Conservation (phyloP, 805 yeast species). For the Hanseniaspora singularis region DNA sequence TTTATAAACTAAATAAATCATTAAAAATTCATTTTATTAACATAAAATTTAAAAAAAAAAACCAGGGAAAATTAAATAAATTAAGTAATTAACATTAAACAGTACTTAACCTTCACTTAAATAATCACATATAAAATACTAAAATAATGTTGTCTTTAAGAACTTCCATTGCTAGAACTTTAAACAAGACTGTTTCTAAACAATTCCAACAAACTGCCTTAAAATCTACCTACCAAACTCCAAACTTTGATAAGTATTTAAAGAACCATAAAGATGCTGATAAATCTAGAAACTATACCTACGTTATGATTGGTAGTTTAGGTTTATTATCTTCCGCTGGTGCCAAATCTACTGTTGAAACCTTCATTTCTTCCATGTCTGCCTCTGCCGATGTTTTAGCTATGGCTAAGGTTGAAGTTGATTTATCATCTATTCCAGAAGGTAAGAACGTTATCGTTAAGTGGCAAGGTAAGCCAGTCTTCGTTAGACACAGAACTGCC, state of each 20-base stretch:
- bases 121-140: neutral
- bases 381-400: slow-evolving; percentile 99
- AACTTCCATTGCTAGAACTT: slow-evolving; percentile 19
- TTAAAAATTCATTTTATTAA: too few species aligned
- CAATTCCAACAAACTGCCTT: slow-evolving; percentile 26
- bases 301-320: slow-evolving; percentile 95
- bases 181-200: slow-evolving; percentile 12
- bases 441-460: slow-evolving; percentile 97
- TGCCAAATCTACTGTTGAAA: slow-evolving; percentile 90
- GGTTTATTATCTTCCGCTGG: slow-evolving; percentile 87
- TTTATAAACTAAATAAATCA: too few species aligned
- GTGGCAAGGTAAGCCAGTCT: slow-evolving; percentile 99
- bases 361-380: slow-evolving; percentile 83
- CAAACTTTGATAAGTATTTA: slow-evolving; percentile 74
- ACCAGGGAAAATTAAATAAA: slow-evolving; percentile 2
- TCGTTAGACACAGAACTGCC: slow-evolving; percentile 95
- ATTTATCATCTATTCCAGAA: slow-evolving; percentile 82
- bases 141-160: slow-evolving; percentile 25
- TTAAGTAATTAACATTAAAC: neutral
- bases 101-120: neutral
- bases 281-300: slow-evolving; percentile 73
- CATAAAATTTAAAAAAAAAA: neutral
- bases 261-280: slow-evolving; percentile 61
- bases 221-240: slow-evolving; percentile 77
- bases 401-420: slow-evolving; percentile 98